Conservation (phyloP, 495 filamentous ascomycete species). For the Aspergillus asperescens region DNA sequence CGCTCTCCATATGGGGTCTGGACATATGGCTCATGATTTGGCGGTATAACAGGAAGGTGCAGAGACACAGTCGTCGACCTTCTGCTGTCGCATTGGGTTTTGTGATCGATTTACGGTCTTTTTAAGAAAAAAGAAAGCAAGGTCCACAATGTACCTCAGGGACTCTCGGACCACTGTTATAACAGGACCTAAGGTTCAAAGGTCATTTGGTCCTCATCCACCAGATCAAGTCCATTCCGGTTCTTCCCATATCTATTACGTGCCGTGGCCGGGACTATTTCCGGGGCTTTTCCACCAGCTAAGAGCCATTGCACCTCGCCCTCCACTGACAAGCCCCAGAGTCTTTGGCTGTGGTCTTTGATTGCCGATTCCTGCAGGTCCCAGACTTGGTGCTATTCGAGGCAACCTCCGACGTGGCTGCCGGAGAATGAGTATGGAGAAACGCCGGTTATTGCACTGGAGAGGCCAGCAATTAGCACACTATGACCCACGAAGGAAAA, state of each 20-base stretch:
- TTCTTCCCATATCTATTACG: neutral
- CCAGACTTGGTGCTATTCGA: neutral
- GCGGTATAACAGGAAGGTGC: neutral
- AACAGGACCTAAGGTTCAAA: neutral
- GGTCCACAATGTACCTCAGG: neutral
- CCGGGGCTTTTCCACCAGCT: neutral
- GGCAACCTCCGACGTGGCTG: constrained; percentile 3
- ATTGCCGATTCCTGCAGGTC: constrained; percentile 6
- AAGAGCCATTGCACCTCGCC: neutral
- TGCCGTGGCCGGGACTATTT: neutral
- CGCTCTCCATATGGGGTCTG: constrained; percentile 3
- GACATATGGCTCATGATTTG: constrained; percentile 7
- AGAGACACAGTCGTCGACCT: neutral
- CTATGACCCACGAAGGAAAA: constrained; percentile 10
- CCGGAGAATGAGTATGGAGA: neutral
- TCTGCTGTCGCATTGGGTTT: neutral
- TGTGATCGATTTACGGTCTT: neutral
- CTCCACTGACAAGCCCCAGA: neutral
- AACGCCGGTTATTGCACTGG: neutral
- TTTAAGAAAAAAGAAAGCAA: neutral
- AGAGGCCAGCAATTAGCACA: neutral
- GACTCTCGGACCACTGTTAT: neutral
- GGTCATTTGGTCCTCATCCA: neutral
- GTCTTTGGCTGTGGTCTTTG: neutral
- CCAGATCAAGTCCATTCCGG: neutral